Base-by-base conservation (phyloP, 2,329 filamentous ascomycete genomes). In the Zymoseptoria crescenta region DNA sequence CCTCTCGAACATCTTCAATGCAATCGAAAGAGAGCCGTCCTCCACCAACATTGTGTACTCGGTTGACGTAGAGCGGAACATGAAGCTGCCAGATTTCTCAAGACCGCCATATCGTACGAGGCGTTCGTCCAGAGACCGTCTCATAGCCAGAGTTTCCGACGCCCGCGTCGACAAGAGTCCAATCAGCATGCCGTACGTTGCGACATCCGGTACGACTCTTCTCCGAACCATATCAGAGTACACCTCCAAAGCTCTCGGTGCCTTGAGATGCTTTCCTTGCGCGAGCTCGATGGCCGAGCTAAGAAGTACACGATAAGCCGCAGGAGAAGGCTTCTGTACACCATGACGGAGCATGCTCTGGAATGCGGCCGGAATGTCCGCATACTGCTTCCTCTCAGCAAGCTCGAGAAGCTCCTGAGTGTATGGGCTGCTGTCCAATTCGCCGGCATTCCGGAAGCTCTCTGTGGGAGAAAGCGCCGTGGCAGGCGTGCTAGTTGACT, bases 191-290 rank as follows among this genome's bases (percentile, higher is more conserved):
- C 91, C 86, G 75, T 96, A 97, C 0, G 93, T 97, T 59, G 88
- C 84, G 56, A 86, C 85, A 72, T 96, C 87, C 7, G 93, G 92
- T 20, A 83, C 77, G 24, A 97, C 87, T 67, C 87, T 87, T 64
- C 92, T 88, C 65, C 87, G 86, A 67, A 96, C 85, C 94, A 99
- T 97, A 72, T 97, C 92, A 16, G 91, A 88, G 74, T 97, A 99
- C 56, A 99, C 89, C 76, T 96, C 92, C 56, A 97, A 81, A 4
- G 91, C 91, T 77, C 96, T 96, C 62, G 91, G 87, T 13, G 96
- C 89, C 56, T 94, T 85, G 76, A 95, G 88, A 56, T 88, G 87
- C 74, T 87, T 88, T 73, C 89, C 87, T 24, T 81, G 80, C 7
- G 92, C 89, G 19, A 96, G 82, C 66, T 90, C 83, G 62, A 96